Evolutionary conservation across 495 filamentous ascomycete genomes (phyloP), one percentile per base, ranked within the genome.

Genomic region (Tuber brumale): DNA sequence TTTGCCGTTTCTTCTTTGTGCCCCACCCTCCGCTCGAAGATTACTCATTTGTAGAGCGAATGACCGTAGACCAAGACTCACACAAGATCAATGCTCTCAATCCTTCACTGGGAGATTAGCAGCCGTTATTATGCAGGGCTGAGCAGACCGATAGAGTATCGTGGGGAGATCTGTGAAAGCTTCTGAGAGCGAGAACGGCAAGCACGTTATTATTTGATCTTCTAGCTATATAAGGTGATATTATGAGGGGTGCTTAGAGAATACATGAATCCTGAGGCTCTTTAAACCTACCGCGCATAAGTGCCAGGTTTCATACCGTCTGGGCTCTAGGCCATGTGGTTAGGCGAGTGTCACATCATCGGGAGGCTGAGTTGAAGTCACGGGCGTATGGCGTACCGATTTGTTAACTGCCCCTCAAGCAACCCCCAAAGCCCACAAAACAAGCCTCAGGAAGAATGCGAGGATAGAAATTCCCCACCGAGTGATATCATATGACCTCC

Each of bases 401-500:
- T 35, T 7, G 16, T 66, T 18, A 19, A 19, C 16, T 10, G 19
- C 57, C 1, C 14, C 14, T 8, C 14, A 1, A 18, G 14, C 10
- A 66, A 66, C 27, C 14, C 12, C 27, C 27, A 66, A 66, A 66
- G 4, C 14, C 12, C 4, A 35, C 12, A 66, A 18, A 61, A 61
- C 12, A 27, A 19, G 12, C 12, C n/a, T 35, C 57, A 18, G 14
- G 27, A 4, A 35, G 57, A 19, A 66, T 35, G 14, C 27, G 16
- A 66, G 7, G 27, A 18, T 66, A 6, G 27, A 66, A 66, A 66
- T 35, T 31, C 14, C 18, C 27, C 27, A 35, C 57, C 57, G 57
- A 66, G 57, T 66, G 57, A 66, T 66, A 66, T 66, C 27, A 35
- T 35, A 66, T 66, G 57, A 66, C 57, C 57, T 66, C 27, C 10